Percentiles rank a stretch among this genome's conserved stretches.
Conservation (phyloP, 2,329 filamentous ascomycete genomes). For the Hyphodiscus sp. region DNA sequence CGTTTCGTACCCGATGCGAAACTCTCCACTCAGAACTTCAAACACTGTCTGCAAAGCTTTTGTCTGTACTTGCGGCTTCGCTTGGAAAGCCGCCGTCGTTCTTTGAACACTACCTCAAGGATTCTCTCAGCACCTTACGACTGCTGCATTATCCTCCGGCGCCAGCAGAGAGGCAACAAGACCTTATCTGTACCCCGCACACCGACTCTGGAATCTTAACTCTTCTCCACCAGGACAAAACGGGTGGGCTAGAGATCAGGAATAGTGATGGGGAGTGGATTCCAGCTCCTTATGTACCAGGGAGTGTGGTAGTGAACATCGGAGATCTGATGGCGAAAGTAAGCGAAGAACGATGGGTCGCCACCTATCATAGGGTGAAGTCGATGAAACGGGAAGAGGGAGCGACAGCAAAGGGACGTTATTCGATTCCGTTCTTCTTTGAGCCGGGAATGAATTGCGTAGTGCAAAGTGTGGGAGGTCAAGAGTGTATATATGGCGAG, state of each 20-base stretch:
- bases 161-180: slow-evolving; percentile 9
- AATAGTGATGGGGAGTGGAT: slow-evolving; percentile 42
- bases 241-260: slow-evolving; percentile 40
- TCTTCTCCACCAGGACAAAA: slow-evolving; percentile 40
- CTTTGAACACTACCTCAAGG: slow-evolving; percentile 35
- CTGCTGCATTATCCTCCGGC: slow-evolving; percentile 38
- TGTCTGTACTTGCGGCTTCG: slow-evolving; percentile 34
- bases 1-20: slow-evolving; percentile 29
- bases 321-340: slow-evolving; percentile 33
- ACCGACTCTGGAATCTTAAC: slow-evolving; percentile 42
- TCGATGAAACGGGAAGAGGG: slow-evolving; percentile 18
- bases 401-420: slow-evolving; percentile 16
- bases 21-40: slow-evolving; percentile 35
- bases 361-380: slow-evolving; percentile 39
- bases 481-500: slow-evolving; percentile 34
- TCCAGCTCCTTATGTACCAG: slow-evolving; percentile 38
- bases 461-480: slow-evolving; percentile 30
- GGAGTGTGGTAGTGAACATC: slow-evolving; percentile 44
- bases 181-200: slow-evolving; percentile 34
- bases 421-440: slow-evolving; percentile 42
- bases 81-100: slow-evolving; percentile 33
- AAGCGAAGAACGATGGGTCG: slow-evolving; percentile 36
- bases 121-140: slow-evolving; percentile 38
- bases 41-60: slow-evolving; percentile 31
- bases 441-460: slow-evolving; percentile 38